A percentile compares a stretch with the other conserved stretches of the same genome.
phyloP scores from a whole-genome alignment of 1,284 basidiomycete species.

The Fistulina hepatica region DNA sequence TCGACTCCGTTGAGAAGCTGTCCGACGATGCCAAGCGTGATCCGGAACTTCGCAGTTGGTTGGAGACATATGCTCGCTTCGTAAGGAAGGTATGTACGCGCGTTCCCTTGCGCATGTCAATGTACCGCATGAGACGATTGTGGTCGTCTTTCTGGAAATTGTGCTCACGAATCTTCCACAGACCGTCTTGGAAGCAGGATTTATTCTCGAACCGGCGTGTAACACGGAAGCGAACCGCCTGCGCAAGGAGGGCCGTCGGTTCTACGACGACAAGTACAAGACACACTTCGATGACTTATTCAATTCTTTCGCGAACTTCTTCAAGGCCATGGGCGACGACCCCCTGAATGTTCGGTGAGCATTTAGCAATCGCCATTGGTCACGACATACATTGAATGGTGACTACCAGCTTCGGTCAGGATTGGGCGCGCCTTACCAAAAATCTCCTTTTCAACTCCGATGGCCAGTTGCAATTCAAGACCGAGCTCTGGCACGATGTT shows the following conservation, averaged over 20 bases:
- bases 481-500: constrained; percentile 80
- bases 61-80: constrained; percentile 54
- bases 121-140: too few species aligned
- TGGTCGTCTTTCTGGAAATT: not conserved
- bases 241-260: constrained; percentile 59
- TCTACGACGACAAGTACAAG: constrained; percentile 81
- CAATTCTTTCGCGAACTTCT: constrained; percentile 62
- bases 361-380: not conserved
- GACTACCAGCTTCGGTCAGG: constrained; percentile 56
- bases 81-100: constrained; percentile 45
- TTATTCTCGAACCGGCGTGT: constrained; percentile 73
- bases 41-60: constrained; percentile 71
- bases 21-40: constrained; percentile 73
- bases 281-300: constrained; percentile 77
- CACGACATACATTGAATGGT: constrained; percentile 1
- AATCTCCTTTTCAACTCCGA: constrained; percentile 80
- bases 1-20: constrained; percentile 65
- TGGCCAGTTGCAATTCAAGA: constrained; percentile 85
- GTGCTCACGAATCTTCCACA: constrained; percentile 17
- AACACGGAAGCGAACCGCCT: constrained; percentile 51
- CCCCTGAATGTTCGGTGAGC: constrained; percentile 49
- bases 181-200: constrained; percentile 81
- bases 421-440: constrained; percentile 75
- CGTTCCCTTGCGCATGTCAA: too few species aligned
- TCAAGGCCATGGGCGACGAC: constrained; percentile 77